Base-by-base conservation (phyloP, 345 rosid species). In the Euphorbia tirucalli region DNA sequence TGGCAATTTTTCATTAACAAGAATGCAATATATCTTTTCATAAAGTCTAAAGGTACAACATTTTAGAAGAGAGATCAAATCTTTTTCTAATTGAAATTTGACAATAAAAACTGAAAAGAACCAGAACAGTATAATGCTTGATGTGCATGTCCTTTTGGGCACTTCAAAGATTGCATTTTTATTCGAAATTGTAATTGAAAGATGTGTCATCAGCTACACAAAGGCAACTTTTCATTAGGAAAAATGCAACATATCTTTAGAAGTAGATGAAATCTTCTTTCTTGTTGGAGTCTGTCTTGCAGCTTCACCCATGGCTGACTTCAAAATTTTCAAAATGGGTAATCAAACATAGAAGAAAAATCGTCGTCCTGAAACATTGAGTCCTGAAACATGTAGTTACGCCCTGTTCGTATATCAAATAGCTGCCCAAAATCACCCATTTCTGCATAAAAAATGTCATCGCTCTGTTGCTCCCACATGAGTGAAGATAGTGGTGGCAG, bases 261-360 rank as follows among this genome's bases (percentile, higher is more conserved):
- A n/a, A n/a, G n/a, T n/a, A 46, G 50, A 46, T 46, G 50, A 46
- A 11, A 46, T 46, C 18, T 46, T 46, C 10, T 14, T 14, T 37
- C 41, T 37, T 37, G 41, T 37, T 37, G 41, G 8, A n/a, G n/a
- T n/a, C n/a, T n/a, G n/a, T n/a, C n/a, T n/a, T n/a, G n/a, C n/a
- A n/a, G n/a, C n/a, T n/a, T n/a, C 39, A 35, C 39, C 39, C 7
- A 35, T 35, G 39, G 39, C 3, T 35, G 39, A 35, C 3, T 35
- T 35, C 39, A 35, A 35, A n/a, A 46, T 46, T 46, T 46, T 14
- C 50, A 13, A 11, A 32, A 9, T 19, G 19, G 66, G 44, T 46
- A 64, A 74, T 77, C 64, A 69, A 68, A 76, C 46, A 82, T 35
- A 35, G 39, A 35, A 35, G 39, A 35, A 7, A 35, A 35, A 35